A percentile compares a stretch with the other conserved stretches of the same genome.
These are phyloP conservation scores for Tylopilus intermedius DNA, from an alignment of 768 basidiomycete genomes.

Conservation along the genomic window DNA sequence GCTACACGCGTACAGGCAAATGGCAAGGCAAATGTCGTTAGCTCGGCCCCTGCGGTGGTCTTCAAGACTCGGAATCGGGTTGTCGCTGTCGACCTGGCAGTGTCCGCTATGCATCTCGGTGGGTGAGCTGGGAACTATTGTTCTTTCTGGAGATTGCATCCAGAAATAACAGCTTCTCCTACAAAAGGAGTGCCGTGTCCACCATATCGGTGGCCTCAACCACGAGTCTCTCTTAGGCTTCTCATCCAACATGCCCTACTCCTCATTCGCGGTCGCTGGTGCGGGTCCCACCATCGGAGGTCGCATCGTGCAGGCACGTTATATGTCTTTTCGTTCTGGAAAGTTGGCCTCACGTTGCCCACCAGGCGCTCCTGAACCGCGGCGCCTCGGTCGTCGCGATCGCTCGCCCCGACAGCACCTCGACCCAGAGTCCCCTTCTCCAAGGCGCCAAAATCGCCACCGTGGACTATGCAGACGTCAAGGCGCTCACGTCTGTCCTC, in stretches of 20 bases:
- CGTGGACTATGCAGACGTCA: conserved; percentile 27
- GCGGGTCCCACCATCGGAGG: conserved; percentile 22
- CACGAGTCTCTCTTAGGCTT: not conserved
- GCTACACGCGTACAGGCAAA: too few relatives aligned
- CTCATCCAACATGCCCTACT: conserved; percentile 18
- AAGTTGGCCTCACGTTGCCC: not conserved
- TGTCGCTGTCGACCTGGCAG: not conserved
- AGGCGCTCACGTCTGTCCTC: conserved; percentile 24
- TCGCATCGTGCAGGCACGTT: conserved; percentile 28
- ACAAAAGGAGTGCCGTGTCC: not conserved
- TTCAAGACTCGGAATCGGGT: too few relatives aligned
- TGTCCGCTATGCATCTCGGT: not conserved
- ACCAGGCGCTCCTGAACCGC: conserved; percentile 20
- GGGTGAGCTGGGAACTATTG: not conserved
- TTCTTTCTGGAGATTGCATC: not conserved
- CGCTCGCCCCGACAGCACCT: conserved; percentile 20
- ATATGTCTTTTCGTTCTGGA: not conserved
- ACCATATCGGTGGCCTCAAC: not conserved
- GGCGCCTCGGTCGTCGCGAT: conserved; percentile 26
- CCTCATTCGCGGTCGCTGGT: too few relatives aligned
- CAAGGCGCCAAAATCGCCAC: conserved; percentile 23
- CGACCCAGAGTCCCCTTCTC: conserved; percentile 17
- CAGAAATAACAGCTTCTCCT: not conserved
- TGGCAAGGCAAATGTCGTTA: too few relatives aligned
- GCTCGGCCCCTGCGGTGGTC: too few relatives aligned